These are phyloP conservation scores for Rhodotorula sp. DNA, from an alignment of 1,284 basidiomycete genomes.

Conservation along the genomic window DNA sequence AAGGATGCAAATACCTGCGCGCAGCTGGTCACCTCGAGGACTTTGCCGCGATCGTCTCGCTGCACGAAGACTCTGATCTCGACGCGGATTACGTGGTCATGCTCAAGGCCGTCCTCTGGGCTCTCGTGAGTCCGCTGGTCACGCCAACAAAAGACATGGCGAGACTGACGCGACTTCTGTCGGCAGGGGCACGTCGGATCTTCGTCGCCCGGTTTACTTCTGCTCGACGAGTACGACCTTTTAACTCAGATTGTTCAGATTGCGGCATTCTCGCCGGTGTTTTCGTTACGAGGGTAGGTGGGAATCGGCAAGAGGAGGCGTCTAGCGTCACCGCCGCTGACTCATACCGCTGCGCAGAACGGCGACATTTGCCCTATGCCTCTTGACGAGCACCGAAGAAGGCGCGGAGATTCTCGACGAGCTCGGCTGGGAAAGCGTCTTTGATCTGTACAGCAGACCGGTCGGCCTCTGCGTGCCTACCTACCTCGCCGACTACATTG, in stretches of 20 bases:
- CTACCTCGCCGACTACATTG: slow-evolving; percentile 75
- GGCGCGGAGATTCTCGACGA: slow-evolving; percentile 83
- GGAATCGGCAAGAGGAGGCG: slow-evolving; percentile 3
- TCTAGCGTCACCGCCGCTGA: slow-evolving; percentile 4
- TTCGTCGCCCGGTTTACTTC: slow-evolving; percentile 82
- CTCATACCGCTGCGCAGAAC: slow-evolving; percentile 59
- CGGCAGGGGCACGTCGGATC: slow-evolving; percentile 88
- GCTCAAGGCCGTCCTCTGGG: slow-evolving; percentile 95
- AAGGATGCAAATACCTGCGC: slow-evolving; percentile 84
- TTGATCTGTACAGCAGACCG: slow-evolving; percentile 71
- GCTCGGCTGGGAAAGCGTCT: slow-evolving; percentile 78
- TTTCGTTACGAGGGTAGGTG: slow-evolving; percentile 87
- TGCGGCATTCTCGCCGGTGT: slow-evolving; percentile 80
- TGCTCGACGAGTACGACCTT: slow-evolving; percentile 91
- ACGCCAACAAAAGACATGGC: not conserved
- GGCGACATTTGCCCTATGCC: slow-evolving; percentile 90
- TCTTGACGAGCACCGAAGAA: slow-evolving; percentile 70
- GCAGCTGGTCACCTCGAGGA: slow-evolving; percentile 89
- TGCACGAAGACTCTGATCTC: slow-evolving; percentile 78
- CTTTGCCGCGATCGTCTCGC: slow-evolving; percentile 83
- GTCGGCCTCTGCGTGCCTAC: slow-evolving; percentile 87
- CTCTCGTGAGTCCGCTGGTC: slow-evolving; percentile 65
- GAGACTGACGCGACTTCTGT: not conserved
- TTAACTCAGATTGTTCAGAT: slow-evolving; percentile 87
- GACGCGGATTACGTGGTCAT: slow-evolving; percentile 81